These are phyloP conservation scores for Thelonectria discophora DNA, from an alignment of 2,329 filamentous ascomycete species.

Conservation along the genomic window DNA sequence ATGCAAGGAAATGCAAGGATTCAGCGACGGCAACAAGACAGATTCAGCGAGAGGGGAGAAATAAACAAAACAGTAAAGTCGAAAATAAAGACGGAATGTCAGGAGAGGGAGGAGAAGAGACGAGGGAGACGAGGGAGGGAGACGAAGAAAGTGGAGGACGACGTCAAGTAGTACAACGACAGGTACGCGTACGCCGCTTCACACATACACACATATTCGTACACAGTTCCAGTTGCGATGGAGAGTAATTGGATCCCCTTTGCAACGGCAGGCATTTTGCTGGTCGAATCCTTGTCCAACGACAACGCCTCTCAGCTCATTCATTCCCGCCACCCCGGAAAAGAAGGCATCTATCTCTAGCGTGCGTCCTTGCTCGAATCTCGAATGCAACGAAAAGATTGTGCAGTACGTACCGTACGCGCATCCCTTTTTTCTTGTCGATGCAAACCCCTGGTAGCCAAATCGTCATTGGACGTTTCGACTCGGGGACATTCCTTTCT, in stretches of 20 bases:
- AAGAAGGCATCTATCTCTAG: neutral
- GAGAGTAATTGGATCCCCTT: too few species aligned
- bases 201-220: neutral
- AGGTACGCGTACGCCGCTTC: neutral
- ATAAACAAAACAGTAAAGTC: neutral
- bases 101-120: neutral
- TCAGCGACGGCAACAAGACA: neutral
- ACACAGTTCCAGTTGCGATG: neutral
- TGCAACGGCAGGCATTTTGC: too few species aligned
- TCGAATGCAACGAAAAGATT: too few species aligned
- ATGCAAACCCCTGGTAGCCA: too few species aligned
- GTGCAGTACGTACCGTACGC: constrained; percentile 4
- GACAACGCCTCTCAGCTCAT: constrained; percentile 7
- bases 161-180: neutral
- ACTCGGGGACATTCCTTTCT: neutral
- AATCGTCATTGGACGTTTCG: neutral
- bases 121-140: neutral
- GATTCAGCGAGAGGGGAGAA: neutral
- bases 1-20: neutral
- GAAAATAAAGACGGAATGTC: neutral
- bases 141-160: neutral
- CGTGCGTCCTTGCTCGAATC: too few species aligned
- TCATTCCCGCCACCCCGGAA: neutral
- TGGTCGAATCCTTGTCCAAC: neutral
- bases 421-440: constrained; percentile 9